Conservation (phyloP, 495 filamentous ascomycete species). For the Tuber magnatum region DNA sequence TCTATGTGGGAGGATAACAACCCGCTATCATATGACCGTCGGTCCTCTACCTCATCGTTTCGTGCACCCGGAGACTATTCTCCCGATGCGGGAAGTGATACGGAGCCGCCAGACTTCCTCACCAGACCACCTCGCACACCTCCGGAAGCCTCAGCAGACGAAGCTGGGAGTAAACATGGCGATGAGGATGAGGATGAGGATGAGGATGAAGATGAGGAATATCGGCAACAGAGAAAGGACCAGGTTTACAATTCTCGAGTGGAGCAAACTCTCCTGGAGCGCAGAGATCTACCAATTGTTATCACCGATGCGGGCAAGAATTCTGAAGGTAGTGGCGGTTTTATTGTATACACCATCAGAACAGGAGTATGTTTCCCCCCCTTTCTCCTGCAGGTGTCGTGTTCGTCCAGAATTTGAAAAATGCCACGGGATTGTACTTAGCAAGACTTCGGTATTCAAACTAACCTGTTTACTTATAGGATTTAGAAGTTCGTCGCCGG, state of each 20-base stretch:
- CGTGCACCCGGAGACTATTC: conserved; percentile 42
- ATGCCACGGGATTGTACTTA: background rate
- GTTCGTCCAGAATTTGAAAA: background rate
- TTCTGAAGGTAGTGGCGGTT: conserved; percentile 74
- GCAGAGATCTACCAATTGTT: conserved; percentile 76
- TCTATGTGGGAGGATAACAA: conserved; percentile 43
- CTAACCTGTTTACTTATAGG: conserved; percentile 49
- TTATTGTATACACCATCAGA: conserved; percentile 92
- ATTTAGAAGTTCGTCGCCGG: conserved; percentile 84
- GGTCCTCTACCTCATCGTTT: conserved; percentile 42
- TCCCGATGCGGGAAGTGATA: conserved; percentile 45
- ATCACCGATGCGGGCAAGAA: conserved; percentile 96
- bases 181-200: conserved; percentile 50
- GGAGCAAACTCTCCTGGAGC: conserved; percentile 93
- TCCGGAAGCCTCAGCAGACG: conserved; percentile 39
- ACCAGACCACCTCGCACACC: conserved; percentile 45
- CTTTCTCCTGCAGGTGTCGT: background rate
- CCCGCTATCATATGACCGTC: conserved; percentile 39
- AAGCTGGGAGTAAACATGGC: conserved; percentile 55
- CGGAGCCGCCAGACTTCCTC: conserved; percentile 55
- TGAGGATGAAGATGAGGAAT: conserved; percentile 45
- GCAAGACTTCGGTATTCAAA: background rate
- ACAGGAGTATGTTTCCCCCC: conserved; percentile 63
- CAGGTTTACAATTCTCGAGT: conserved; percentile 88
- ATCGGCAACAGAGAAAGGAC: conserved; percentile 59